Base-by-base conservation (phyloP, 2,329 filamentous ascomycete genomes). In the Penicillium expansum region DNA sequence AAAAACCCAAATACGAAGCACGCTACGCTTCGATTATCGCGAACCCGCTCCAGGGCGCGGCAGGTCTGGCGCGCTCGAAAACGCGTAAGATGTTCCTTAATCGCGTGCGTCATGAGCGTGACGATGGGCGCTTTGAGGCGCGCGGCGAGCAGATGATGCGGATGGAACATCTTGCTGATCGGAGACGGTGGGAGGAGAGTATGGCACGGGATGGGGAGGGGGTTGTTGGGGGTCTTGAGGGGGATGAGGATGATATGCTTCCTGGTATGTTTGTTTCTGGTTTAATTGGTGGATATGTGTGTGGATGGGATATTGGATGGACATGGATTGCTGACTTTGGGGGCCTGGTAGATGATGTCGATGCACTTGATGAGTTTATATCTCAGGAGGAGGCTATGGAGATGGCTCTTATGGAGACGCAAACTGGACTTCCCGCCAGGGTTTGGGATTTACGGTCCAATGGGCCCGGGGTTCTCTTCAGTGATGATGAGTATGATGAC, bases 401-500 rank as follows among this genome's bases (percentile, higher is more conserved):
- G 51, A 63, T 59, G 61, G 69, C 68, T n/a, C n/a, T 69, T 38
- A 37, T 61, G 33, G 67, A 70, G 58, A 55, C 58, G 24, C 51
- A 60, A 41, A n/a, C 2, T n/a, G 37, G 14, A 8, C 9, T 45
- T 33, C 33, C 33, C 39, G 48, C 41, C 7, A 27, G 53, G 3
- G 41, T 56, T 14, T 33, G 11, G 1, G 20, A 39, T 5, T 48
- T 56, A 30, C 48, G 54, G 37, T 32, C 32, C n/a, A 52, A 37
- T 32, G 43, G 29, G 55, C 45, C 56, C 48, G 55, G 55, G 24
- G 62, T 62, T 38, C 68, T 65, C 39, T 73, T 70, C 52, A 69
- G 80, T 62, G 83, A 85, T 59, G 83, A 84, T n/a, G 83, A 86
- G 60, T 86, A 85, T 64, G 83, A 86, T 64, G 75, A 76, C 60